A percentile compares a stretch with the other conserved stretches of the same genome.
These are phyloP conservation scores for Tephrocybe sp. DNA, from an alignment of 768 basidiomycete genomes.

Conservation along the genomic window DNA sequence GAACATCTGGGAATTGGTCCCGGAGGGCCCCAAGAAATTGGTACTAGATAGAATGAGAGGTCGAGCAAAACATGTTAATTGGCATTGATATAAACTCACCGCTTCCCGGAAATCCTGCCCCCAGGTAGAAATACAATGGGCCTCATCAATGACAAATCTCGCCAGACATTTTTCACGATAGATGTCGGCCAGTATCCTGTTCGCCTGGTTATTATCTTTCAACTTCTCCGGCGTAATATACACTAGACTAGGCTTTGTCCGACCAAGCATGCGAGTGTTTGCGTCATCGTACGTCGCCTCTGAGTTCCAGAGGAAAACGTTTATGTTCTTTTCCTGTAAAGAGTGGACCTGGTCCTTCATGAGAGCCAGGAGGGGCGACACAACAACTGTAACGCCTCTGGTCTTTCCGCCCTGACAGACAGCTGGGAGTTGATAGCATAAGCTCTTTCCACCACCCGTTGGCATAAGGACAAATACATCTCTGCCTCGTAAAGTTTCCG, in stretches of 20 bases:
- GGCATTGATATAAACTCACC: conserved; percentile 38
- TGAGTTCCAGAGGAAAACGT: conserved; percentile 70
- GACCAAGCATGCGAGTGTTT: conserved; percentile 42
- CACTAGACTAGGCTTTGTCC: conserved; percentile 61
- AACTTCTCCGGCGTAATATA: conserved; percentile 95
- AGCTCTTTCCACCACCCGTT: conserved; percentile 90
- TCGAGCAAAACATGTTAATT: too few species aligned
- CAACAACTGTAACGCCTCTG: conserved; percentile 82
- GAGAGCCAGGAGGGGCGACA: conserved; percentile 85
- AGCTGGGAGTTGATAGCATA: conserved; percentile 91
- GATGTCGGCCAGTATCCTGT: conserved; percentile 55
- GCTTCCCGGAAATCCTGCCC: conserved; percentile 91
- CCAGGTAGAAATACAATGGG: conserved; percentile 94
- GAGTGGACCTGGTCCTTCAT: conserved; percentile 88
- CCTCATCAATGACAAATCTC: conserved; percentile 94
- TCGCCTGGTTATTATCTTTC: conserved; percentile 57
- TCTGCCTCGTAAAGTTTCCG: conserved; percentile 71
- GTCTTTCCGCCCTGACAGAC: conserved; percentile 73
- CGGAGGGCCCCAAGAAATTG: conserved; percentile 67
- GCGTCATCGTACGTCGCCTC: conserved; percentile 43
- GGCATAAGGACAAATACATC: conserved; percentile 97
- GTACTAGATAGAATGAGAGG: conserved; percentile 49
- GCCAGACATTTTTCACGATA: conserved; percentile 62
- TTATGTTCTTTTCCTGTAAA: conserved; percentile 61
- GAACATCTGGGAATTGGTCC: conserved; percentile 71